These are phyloP conservation scores for Daldinia sp. DNA, from an alignment of 2,329 filamentous ascomycete genomes.

Conservation along the genomic window DNA sequence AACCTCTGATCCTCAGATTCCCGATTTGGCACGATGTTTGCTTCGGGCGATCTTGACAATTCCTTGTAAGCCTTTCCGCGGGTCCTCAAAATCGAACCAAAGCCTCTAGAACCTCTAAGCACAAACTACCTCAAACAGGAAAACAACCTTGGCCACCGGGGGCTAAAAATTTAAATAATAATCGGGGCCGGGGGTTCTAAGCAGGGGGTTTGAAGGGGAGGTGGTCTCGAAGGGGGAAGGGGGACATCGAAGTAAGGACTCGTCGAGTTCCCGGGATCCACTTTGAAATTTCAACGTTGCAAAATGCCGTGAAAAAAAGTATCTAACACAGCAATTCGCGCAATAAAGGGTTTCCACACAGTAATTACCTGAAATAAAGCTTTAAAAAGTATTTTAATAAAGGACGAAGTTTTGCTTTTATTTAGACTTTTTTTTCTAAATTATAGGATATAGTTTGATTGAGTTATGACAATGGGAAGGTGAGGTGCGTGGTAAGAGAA, in stretches of 20 bases:
- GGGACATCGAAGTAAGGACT: too few species aligned
- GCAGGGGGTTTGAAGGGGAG: not conserved
- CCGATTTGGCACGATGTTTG: not conserved
- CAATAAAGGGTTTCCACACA: too few species aligned
- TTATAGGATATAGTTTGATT: too few species aligned
- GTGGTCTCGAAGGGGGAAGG: constrained; percentile 11
- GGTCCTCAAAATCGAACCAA: too few species aligned
- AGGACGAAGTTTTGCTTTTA: too few species aligned
- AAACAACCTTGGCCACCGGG: not conserved
- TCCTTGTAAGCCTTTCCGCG: not conserved
- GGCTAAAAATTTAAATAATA: not conserved
- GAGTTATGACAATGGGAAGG: too few species aligned
- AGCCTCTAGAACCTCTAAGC: not conserved
- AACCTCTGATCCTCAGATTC: not conserved
- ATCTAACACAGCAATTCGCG: too few species aligned
- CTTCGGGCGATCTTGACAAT: not conserved
- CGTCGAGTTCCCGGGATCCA: constrained; percentile 11
- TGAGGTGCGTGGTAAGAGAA: too few species aligned
- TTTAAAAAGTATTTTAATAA: too few species aligned
- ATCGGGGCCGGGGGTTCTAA: not conserved
- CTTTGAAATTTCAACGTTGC: constrained; percentile 13
- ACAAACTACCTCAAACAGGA: not conserved
- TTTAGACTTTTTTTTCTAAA: too few species aligned
- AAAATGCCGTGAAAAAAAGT: too few species aligned
- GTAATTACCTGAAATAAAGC: too few species aligned